phyloP scores from a whole-genome alignment of 75 land plant genomes.

The Picea sitchensis region DNA sequence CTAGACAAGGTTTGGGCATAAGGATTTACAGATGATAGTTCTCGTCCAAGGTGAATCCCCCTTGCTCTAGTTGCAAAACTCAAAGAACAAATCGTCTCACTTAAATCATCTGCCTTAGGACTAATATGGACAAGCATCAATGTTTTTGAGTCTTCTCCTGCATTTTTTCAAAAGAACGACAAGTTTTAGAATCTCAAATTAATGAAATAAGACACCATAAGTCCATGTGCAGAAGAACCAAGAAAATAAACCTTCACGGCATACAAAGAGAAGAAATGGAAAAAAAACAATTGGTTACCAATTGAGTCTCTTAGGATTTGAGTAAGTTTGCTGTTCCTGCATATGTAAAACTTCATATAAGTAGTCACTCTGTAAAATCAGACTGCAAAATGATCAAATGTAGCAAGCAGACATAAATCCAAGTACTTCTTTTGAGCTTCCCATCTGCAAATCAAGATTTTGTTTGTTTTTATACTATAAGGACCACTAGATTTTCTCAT shows the following conservation, averaged over 20 bases:
- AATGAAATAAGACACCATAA: neutral
- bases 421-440: neutral
- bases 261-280: neutral
- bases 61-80: conserved; percentile 51
- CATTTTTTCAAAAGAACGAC: neutral
- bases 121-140: conserved; percentile 70
- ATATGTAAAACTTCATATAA: neutral
- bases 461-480: neutral
- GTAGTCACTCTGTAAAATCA: neutral
- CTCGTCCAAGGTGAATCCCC: conserved; percentile 20
- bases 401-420: neutral
- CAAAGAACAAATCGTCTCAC: conserved; percentile 56
- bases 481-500: neutral
- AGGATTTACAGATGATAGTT: neutral
- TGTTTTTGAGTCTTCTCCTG: conserved; percentile 52
- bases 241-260: neutral
- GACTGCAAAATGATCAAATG: neutral
- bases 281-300: conserved; percentile 21
- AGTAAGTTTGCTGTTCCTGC: conserved; percentile 77
- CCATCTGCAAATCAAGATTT: neutral
- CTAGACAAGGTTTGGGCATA: neutral
- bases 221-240: neutral
- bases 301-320: conserved; percentile 62
- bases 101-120: conserved; percentile 44
- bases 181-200: neutral